Evolutionary conservation across 371 early-diverging fungal genomes (phyloP), one percentile per base, ranked within the genome.

Genomic region (Blakeslea trispora): DNA sequence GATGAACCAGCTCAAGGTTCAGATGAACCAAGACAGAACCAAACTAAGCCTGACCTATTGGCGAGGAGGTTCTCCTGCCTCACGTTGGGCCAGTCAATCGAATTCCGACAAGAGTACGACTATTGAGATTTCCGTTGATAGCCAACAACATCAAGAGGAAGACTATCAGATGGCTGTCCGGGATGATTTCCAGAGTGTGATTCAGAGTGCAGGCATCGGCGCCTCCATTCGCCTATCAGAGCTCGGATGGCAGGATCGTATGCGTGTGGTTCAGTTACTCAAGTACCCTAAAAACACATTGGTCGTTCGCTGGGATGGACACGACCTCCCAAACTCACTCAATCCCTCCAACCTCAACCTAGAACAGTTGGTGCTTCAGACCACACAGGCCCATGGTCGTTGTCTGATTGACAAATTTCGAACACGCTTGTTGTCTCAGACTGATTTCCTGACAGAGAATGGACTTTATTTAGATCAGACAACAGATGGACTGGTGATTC

Each of bases 1-100:
- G 87, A 72, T 83, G 6, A 83, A 85, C 37, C 81, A 82, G 51
- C 72, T 90, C 37, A 74, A 78, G 28, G 81, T 87, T 3, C 84
- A 88, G 32, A 79, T 90, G 75, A 75, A 77, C 39, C 49, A 59
- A 2, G 64, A 75, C 17, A 67, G 88, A 17, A 73, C 86, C 0
- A 71, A 73, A 40, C 72, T 90, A 3, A 71, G 74, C 5, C 57
- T 90, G 15, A 63, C 71, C 1, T 90, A 89, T 62, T 90, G 90
- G 90, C 71, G 64, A 34, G 81, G 70, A 8, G 81, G 79, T 2
- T 73, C 71, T 28, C 55, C 60, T n/a, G 66, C 74, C 34, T 65
- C 72, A 9, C 66, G 71, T 17, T 77, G 77, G 77, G 77, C 70
- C 14, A 51, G 67, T 40, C 74, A 73, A 47, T 51, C 60, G 42